Evolutionary conservation across 768 basidiomycete genomes (phyloP), one percentile per base, ranked within the genome.

Genomic region (Neoboletus subvelutipes): DNA sequence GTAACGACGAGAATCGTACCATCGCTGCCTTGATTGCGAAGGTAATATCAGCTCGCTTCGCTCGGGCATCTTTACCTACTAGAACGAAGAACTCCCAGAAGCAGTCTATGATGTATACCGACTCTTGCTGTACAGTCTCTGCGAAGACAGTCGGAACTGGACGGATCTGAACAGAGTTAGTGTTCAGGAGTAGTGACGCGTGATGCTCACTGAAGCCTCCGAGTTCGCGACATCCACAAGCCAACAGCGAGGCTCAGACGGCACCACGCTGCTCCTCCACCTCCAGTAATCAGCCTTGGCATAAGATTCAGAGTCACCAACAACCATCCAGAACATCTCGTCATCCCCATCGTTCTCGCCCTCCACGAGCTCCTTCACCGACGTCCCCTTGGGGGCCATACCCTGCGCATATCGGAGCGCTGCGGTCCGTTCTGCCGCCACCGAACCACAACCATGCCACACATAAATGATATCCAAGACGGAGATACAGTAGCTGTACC

Each of bases 311-410:
- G 83, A 79, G 24, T 89, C 83, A n/a, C 91, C 91, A 3, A 93
- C 77, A 37, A 89, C 80, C 83, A 90, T 85, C 88, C 92, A 92
- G 67, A 94, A 92, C 81, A 92, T 84, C 57, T 91, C 88, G 52
- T 91, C 86, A 17, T 78, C 76, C 24, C 71, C 64, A 40, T 87
- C 86, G 51, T 78, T 79, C 62, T 83, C 81, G n/a, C 83, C 82
- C 63, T 93, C 89, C 1, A 70, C 58, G 10, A 92, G 77, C 59
- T 89, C 86, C 8, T 81, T 72, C 20, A 85, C 72, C 17, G 66
- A 66, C 8, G 71, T 70, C 5, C 73, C 68, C 46, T 72, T 72
- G 20, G 67, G 62, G 0, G 77, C 73, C 40, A 90, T 72, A 7
- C 67, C 71, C 33, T 74, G 72, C 3, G 82, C 87, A 67, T 92